Evolutionary conservation across 2,329 filamentous ascomycete genomes (phyloP).

Genomic region (Phoma sp.): DNA sequence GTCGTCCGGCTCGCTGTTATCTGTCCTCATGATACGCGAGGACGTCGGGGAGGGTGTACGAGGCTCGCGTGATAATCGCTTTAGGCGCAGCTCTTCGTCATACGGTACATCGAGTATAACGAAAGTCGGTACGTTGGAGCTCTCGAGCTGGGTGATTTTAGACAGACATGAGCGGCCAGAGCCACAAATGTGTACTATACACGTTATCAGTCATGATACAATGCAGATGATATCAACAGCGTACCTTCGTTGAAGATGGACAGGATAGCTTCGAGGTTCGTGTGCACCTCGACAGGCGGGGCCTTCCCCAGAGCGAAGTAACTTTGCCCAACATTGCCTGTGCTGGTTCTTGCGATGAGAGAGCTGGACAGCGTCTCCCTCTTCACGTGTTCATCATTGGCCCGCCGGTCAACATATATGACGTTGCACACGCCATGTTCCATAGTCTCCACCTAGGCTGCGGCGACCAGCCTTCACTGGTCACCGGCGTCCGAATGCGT

Average conservation of each 20-base stretch:
- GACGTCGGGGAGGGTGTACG: slow-evolving; percentile 50
- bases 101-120: slow-evolving; percentile 53
- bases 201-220: slow-evolving; percentile 14
- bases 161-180: slow-evolving; percentile 48
- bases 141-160: slow-evolving; percentile 46
- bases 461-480: slow-evolving; percentile 41
- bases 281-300: slow-evolving; percentile 43
- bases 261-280: slow-evolving; percentile 49
- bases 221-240: neutral
- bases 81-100: slow-evolving; percentile 50
- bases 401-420: slow-evolving; percentile 52
- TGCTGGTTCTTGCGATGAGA: slow-evolving; percentile 40
- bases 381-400: slow-evolving; percentile 49
- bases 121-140: slow-evolving; percentile 46
- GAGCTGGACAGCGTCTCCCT: slow-evolving; percentile 45
- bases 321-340: slow-evolving; percentile 40
- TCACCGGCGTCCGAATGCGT: slow-evolving; percentile 34
- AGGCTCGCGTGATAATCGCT: slow-evolving; percentile 50
- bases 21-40: slow-evolving; percentile 36
- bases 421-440: slow-evolving; percentile 54
- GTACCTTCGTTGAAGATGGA: slow-evolving; percentile 52
- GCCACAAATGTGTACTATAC: slow-evolving; percentile 49
- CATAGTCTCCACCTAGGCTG: slow-evolving; percentile 45
- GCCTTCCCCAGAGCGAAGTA: slow-evolving; percentile 45
- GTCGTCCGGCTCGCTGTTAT: slow-evolving; percentile 48